A percentile compares a stretch with the other conserved stretches of the same genome.
These are phyloP conservation scores for Penicillium lagena DNA, from an alignment of 495 filamentous ascomycete genomes.

Conservation along the genomic window DNA sequence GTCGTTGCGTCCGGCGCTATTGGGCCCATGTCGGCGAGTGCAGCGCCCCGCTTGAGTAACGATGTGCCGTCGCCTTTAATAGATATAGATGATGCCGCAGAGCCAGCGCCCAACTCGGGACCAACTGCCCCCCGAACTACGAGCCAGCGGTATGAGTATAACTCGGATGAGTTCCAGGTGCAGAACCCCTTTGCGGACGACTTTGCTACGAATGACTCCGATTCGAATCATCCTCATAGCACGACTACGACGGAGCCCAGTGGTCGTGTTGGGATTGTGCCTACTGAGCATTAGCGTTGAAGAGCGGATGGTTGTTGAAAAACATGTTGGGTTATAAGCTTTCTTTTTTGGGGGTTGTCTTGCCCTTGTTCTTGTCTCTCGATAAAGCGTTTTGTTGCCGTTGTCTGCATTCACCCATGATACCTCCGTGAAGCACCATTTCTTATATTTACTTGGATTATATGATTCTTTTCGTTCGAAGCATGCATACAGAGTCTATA, in stretches of 20 bases:
- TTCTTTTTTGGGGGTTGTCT: neutral
- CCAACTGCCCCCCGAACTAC: slow-evolving; percentile 1
- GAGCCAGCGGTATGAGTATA: slow-evolving; percentile 28
- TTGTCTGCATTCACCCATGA: no score
- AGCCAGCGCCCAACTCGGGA: slow-evolving; percentile 6
- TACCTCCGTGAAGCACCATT: no score
- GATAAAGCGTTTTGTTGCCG: no score
- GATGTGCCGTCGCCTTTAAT: no score
- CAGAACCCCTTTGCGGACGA: slow-evolving; percentile 42
- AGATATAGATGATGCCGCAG: neutral
- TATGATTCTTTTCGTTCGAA: no score
- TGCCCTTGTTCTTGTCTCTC: no score
- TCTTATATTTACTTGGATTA: no score
- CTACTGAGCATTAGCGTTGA: slow-evolving; percentile 14
- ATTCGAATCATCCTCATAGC: slow-evolving; percentile 1
- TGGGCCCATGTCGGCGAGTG: slow-evolving; percentile 2
- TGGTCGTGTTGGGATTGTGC: slow-evolving; percentile 2
- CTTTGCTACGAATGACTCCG: slow-evolving; percentile 14
- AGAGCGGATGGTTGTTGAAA: no score
- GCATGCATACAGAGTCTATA: no score
- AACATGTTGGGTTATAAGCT: neutral
- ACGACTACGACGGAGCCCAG: neutral
- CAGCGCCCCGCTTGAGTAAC: neutral
- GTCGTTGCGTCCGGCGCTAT: slow-evolving; percentile 9
- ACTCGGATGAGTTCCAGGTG: slow-evolving; percentile 37